phyloP scores from a whole-genome alignment of 768 basidiomycete genomes.

The Hortiboletus flavorubellus region DNA sequence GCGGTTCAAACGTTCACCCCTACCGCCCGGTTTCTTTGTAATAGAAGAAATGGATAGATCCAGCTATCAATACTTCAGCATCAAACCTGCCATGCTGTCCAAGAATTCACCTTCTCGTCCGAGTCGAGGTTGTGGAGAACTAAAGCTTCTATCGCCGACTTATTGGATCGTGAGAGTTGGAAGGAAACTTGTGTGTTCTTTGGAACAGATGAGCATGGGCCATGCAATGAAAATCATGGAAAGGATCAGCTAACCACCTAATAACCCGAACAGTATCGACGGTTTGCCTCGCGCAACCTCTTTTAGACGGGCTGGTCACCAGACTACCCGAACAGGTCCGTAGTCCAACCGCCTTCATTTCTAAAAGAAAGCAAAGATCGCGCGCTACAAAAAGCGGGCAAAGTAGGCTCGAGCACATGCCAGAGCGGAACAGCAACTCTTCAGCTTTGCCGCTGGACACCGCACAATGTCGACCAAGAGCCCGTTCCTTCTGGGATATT shows the following conservation, averaged over 20 bases:
- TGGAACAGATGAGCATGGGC: not conserved
- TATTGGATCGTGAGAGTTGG: not conserved
- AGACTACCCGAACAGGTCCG: no score
- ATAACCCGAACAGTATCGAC: not conserved
- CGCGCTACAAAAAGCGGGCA: not conserved
- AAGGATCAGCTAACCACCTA: not conserved
- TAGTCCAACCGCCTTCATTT: not conserved
- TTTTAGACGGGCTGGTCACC: no score
- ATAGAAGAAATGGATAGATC: not conserved
- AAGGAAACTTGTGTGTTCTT: not conserved
- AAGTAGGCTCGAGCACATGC: not conserved
- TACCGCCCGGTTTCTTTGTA: not conserved
- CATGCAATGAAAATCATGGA: not conserved
- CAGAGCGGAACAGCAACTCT: not conserved
- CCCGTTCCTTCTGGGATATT: not conserved
- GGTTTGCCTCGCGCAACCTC: no score
- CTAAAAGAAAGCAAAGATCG: not conserved
- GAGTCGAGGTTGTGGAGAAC: not conserved
- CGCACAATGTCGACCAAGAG: not conserved
- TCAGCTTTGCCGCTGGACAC: not conserved
- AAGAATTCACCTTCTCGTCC: not conserved
- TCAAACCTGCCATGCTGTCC: not conserved
- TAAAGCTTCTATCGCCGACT: no score
- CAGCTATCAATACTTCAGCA: not conserved
- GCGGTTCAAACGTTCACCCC: not conserved